Percentiles rank a stretch among this genome's conserved stretches.
Evolutionary conservation across 495 filamentous ascomycete species (phyloP).

Genomic region (Penicillium nucicola): DNA sequence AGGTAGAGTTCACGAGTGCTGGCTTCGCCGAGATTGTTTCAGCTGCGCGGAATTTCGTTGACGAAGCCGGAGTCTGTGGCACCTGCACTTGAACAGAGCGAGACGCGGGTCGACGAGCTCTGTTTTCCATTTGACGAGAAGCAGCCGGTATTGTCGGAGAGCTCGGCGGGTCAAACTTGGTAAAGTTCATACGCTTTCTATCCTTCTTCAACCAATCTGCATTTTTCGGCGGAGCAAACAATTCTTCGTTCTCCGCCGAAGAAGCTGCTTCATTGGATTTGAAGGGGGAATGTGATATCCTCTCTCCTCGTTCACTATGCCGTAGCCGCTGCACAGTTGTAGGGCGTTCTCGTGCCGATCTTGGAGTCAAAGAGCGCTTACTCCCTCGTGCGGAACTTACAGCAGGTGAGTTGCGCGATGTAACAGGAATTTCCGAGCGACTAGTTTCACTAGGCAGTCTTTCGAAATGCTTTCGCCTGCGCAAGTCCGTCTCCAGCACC

Average conservation of each 20-base stretch:
- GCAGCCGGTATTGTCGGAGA: constrained; percentile 34
- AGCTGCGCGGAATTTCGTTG: not conserved
- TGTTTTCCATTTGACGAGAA: constrained; percentile 16
- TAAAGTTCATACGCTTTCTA: constrained; percentile 29
- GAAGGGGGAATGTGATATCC: not conserved
- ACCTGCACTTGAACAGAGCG: constrained; percentile 1
- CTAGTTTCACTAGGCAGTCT: constrained; percentile 1
- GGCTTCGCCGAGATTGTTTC: not conserved
- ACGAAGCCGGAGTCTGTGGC: constrained; percentile 1
- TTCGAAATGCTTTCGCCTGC: constrained; percentile 1
- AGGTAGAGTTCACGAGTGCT: not conserved
- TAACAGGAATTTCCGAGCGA: not conserved
- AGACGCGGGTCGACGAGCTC: constrained; percentile 1
- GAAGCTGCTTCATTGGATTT: constrained; percentile 1
- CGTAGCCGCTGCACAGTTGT: not conserved
- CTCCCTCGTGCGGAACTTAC: not conserved
- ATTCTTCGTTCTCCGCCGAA: not conserved
- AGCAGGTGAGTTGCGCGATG: not conserved
- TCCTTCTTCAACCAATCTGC: constrained; percentile 41
- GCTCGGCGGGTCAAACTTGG: constrained; percentile 37
- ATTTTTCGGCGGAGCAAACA: constrained; percentile 2
- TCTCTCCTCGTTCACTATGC: not conserved
- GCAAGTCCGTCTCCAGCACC: constrained; percentile 20
- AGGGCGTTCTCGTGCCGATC: not conserved
- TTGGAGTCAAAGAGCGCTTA: not conserved